Base-by-base conservation (phyloP, 371 early-diverging fungal genomes). In the Mortierella sp. region DNA sequence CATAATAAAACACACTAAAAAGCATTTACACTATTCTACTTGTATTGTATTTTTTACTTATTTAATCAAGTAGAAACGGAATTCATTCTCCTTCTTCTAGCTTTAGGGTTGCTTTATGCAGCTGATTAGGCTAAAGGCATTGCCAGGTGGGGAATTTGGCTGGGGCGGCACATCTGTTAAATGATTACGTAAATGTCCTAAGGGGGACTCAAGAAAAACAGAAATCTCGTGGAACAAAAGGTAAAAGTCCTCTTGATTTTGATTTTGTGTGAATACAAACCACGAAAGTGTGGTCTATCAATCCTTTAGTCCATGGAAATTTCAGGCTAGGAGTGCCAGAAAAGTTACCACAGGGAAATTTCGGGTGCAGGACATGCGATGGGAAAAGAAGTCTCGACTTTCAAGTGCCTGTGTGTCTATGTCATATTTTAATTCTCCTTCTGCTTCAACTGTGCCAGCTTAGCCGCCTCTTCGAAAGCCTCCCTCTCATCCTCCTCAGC, bases 151-250 rank as follows among this genome's bases (percentile, higher is more conserved):
- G 90, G 91, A 91, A 90, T 90, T 91, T 90, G 91, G 91, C 91
- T 91, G 90, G 90, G 90, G 91, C 89, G 91, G 92, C 90, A 91
- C 92, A 92, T 90, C 92, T 93, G 91, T 90, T 89, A 90, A 91
- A 91, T 88, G 85, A 91, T 91, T 89, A 92, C 90, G 90, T 90
- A 92, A 91, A 91, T 93, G 92, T 89, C 92, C 91, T 91, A 92
- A 91, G 91, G 89, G 90, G 89, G 88, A 87, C 42, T 38, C 42
- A 5, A 38, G 42, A 38, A 5, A 38, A 48, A 45, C 45, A 45
- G 48, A 48, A 48, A 48, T 48, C 48, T 48, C 14, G 48, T 48
- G 9, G 48, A 48, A 48, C 48, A 48, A 48, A 48, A 8, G 48
- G 48, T 48, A 5, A 48, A 48, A 48, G 2, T 14, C 14, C 48